These are phyloP conservation scores for Corynascus novoguineensis DNA, from an alignment of 495 filamentous ascomycete genomes.

Conservation along the genomic window DNA sequence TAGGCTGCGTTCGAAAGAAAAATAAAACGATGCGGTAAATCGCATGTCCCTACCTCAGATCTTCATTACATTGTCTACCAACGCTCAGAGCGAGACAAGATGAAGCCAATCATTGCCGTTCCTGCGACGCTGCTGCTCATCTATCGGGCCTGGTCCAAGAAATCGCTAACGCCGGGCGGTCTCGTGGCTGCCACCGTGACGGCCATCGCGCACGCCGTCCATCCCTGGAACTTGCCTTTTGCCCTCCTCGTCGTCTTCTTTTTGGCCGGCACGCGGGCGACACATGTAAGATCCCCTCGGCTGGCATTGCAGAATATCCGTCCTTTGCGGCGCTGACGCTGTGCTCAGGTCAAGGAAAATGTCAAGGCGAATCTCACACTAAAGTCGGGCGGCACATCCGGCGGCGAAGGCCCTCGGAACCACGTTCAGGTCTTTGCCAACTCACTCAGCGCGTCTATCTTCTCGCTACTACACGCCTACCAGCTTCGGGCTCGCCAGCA, in stretches of 20 bases:
- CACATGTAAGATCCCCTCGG: constrained; percentile 52
- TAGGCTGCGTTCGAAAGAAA: no score
- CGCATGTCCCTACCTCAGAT: neutral
- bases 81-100: constrained; percentile 30
- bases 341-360: constrained; percentile 70
- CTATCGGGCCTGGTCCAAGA: constrained; percentile 63
- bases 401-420: constrained; percentile 74
- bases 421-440: constrained; percentile 91
- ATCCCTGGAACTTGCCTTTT: constrained; percentile 90
- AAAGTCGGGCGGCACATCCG: constrained; percentile 61
- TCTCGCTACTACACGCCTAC: constrained; percentile 66
- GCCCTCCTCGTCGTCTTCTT: constrained; percentile 80
- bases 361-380: constrained; percentile 77
- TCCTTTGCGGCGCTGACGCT: neutral
- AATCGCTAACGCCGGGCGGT: constrained; percentile 71
- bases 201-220: constrained; percentile 71
- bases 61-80: neutral
- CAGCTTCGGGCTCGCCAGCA: constrained; percentile 48
- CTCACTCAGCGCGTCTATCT: constrained; percentile 67
- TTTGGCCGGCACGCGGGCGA: constrained; percentile 73
- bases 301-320: neutral
- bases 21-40: neutral
- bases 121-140: constrained; percentile 59
- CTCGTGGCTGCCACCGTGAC: constrained; percentile 64
- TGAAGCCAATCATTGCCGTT: constrained; percentile 67